phyloP scores from a whole-genome alignment of 1,139 yeast genomes.

The Candida tetrigidarum region DNA sequence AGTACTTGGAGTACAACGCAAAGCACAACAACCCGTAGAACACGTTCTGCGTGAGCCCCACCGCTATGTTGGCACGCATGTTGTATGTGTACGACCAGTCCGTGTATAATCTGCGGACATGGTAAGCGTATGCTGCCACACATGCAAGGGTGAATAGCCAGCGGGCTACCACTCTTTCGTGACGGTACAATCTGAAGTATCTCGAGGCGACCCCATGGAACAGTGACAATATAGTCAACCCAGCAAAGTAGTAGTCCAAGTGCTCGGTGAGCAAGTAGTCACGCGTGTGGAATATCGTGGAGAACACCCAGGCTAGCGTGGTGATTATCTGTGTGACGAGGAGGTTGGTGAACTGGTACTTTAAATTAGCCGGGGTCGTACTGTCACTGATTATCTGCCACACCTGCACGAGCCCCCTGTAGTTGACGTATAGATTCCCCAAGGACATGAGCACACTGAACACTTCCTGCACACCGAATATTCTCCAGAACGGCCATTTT shows the following conservation, averaged over 20 bases:
- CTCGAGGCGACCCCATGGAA: slow-evolving; percentile 70
- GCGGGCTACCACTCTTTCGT: slow-evolving; percentile 31
- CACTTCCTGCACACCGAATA: slow-evolving; percentile 81
- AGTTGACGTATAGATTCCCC: slow-evolving; percentile 79
- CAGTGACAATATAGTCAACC: slow-evolving; percentile 80
- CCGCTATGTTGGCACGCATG: slow-evolving; percentile 84
- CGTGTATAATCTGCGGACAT: slow-evolving; percentile 65
- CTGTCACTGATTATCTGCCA: slow-evolving; percentile 18
- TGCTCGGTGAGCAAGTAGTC: slow-evolving; percentile 82
- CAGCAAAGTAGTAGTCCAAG: slow-evolving; percentile 92
- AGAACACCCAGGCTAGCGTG: slow-evolving; percentile 86
- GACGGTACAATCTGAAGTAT: slow-evolving; percentile 55
- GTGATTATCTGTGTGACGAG: slow-evolving; percentile 55
- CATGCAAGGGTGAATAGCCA: slow-evolving; percentile 46
- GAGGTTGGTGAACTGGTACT: slow-evolving; percentile 42
- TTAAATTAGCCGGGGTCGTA: slow-evolving; percentile 16
- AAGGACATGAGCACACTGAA: slow-evolving; percentile 82
- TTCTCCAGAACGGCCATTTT: slow-evolving; percentile 90
- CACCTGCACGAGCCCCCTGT: slow-evolving; percentile 54
- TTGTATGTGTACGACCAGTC: slow-evolving; percentile 94
- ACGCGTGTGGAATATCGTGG: slow-evolving; percentile 85
- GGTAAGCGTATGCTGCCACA: slow-evolving; percentile 55
- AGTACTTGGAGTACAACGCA: slow-evolving; percentile 37
- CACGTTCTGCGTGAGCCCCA: slow-evolving; percentile 79
- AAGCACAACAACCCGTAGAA: slow-evolving; percentile 36